These are phyloP conservation scores for Malassezia vespertilionis DNA, from an alignment of 1,284 basidiomycete genomes.

Conservation along the genomic window DNA sequence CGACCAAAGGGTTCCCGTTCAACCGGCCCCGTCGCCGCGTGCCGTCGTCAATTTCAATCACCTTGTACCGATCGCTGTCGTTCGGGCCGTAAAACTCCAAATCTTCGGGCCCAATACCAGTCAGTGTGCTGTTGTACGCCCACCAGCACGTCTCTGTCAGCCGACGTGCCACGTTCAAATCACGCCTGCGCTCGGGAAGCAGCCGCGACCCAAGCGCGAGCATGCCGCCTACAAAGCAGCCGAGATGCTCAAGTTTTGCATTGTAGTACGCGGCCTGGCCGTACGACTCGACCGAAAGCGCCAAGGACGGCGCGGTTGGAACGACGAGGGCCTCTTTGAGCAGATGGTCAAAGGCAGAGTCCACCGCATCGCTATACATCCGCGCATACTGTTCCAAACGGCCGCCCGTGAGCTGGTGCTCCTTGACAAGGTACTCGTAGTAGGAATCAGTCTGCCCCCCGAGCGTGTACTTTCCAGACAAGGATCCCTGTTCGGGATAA, in stretches of 20 bases:
- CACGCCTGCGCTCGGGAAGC: conserved; percentile 46
- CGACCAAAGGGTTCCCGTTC: conserved; percentile 37
- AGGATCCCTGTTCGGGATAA: conserved; percentile 38
- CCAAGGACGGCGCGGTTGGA: conserved; percentile 48
- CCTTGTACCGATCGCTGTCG: conserved; percentile 31
- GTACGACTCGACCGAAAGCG: conserved; percentile 32
- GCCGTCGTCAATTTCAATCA: conserved; percentile 21
- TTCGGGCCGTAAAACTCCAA: conserved; percentile 28
- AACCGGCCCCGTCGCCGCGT: conserved; percentile 22
- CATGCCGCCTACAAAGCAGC: conserved; percentile 55
- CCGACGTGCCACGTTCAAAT: conserved; percentile 48
- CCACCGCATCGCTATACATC: conserved; percentile 51
- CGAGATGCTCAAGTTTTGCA: conserved; percentile 48
- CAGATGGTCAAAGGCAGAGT: conserved; percentile 49
- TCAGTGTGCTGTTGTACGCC: conserved; percentile 47
- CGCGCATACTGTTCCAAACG: conserved; percentile 49
- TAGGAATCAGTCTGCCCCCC: conserved; percentile 52
- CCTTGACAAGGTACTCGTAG: conserved; percentile 55
- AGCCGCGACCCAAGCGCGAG: conserved; percentile 52
- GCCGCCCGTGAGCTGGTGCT: conserved; percentile 51
- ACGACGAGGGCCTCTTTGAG: conserved; percentile 49
- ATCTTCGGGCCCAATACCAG: conserved; percentile 44
- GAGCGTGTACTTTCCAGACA: conserved; percentile 46
- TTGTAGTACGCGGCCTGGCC: conserved; percentile 12
- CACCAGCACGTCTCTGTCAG: conserved; percentile 54